Evolutionary conservation across 73 alveolate genomes (phyloP).

Genomic region (Paramecium primaurelia): DNA sequence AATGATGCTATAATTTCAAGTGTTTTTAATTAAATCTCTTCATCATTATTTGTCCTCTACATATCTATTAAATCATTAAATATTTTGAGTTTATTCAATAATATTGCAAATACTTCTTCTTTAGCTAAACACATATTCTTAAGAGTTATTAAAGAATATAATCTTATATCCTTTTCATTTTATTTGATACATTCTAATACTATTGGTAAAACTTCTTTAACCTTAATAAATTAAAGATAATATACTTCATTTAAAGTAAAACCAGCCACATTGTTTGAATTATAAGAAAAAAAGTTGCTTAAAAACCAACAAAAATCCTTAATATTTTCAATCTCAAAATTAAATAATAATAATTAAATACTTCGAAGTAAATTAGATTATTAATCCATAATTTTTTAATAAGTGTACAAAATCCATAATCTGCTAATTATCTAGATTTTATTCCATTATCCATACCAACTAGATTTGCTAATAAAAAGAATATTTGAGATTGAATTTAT

Average conservation of each 20-base stretch:
- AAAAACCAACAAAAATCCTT: background rate
- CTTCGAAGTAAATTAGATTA: background rate
- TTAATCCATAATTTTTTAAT: background rate
- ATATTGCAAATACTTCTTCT: background rate
- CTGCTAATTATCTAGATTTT: conserved; percentile 23
- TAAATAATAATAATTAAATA: background rate
- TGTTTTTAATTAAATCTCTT: background rate
- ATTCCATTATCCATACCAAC: background rate
- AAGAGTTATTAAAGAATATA: background rate
- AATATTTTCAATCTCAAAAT: background rate
- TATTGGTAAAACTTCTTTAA: background rate
- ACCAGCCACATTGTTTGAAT: background rate
- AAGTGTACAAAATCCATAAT: background rate
- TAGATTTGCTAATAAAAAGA: conserved; percentile 1
- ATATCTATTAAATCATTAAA: background rate
- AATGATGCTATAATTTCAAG: background rate
- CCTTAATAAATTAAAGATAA: background rate
- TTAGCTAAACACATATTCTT: background rate
- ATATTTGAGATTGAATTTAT: background rate
- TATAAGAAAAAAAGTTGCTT: background rate
- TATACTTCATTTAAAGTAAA: background rate
- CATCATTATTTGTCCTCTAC: background rate
- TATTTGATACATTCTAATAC: background rate
- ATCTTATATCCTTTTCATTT: background rate
- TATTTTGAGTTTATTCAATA: background rate